phyloP scores from a whole-genome alignment of 805 yeast species.

The Candida anglica region DNA sequence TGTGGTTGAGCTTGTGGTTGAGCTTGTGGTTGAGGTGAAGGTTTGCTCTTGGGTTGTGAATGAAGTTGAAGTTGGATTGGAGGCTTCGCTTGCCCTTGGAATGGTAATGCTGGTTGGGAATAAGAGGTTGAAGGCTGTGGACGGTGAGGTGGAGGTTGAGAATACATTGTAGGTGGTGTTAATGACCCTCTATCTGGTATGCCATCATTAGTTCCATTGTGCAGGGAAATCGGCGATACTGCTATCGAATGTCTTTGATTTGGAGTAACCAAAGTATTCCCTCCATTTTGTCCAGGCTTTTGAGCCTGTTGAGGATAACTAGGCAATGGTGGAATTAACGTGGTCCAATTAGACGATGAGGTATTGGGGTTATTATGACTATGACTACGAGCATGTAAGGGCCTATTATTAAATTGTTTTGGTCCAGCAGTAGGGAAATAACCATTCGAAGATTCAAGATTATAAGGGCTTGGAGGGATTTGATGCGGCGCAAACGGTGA shows the following conservation, averaged over 20 bases:
- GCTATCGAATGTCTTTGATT: constrained; percentile 27
- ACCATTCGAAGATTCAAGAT: too few species aligned
- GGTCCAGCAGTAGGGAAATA: constrained; percentile 2
- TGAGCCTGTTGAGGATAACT: constrained; percentile 13
- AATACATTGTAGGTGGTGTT: too few species aligned
- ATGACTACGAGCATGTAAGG: constrained; percentile 7
- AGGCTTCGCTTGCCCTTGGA: too few species aligned
- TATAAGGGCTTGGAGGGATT: too few species aligned
- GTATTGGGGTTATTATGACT: constrained; percentile 2
- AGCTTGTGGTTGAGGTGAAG: constrained; percentile 1
- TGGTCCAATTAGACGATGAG: constrained; percentile 20
- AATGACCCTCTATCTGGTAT: too few species aligned
- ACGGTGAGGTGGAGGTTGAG: too few species aligned
- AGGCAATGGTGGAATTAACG: constrained; percentile 34
- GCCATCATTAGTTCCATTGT: too few species aligned
- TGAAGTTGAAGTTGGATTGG: constrained; percentile 4
- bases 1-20: constrained; percentile 3
- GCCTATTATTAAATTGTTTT: constrained; percentile 2
- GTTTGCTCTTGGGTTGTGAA: constrained; percentile 3
- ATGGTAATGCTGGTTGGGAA: too few species aligned
- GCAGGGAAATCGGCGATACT: too few species aligned
- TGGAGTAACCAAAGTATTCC: constrained; percentile 4
- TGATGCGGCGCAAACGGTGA: constrained; percentile 4
- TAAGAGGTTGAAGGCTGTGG: too few species aligned
- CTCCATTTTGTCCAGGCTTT: constrained; percentile 7